Evolutionary conservation across 768 basidiomycete species (phyloP).

Genomic region (Daedaleopsis nitida): DNA sequence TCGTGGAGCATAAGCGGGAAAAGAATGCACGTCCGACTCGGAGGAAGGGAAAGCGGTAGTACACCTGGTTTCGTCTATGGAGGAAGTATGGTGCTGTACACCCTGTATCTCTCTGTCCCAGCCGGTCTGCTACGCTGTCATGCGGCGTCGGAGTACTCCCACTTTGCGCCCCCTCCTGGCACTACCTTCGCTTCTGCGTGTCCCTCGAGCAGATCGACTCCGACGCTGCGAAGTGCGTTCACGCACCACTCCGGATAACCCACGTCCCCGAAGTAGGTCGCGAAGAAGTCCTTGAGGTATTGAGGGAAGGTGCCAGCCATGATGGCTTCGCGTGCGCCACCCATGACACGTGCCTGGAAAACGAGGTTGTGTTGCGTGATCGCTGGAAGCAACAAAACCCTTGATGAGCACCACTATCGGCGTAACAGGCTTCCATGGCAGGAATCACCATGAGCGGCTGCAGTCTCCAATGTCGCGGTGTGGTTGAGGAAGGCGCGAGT

Average conservation of each 20-base stretch:
- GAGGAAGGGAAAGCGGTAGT: constrained; percentile 44
- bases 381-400: constrained; percentile 42
- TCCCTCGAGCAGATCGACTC: constrained; percentile 76
- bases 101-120: not conserved
- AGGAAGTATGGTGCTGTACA: constrained; percentile 1
- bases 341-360: constrained; percentile 88
- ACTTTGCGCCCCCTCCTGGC: constrained; percentile 67
- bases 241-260: constrained; percentile 91
- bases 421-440: constrained; percentile 19
- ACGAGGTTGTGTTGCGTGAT: constrained; percentile 82
- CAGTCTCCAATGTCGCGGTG: constrained; percentile 76
- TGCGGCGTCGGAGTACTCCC: constrained; percentile 68
- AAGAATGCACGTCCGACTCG: constrained; percentile 80
- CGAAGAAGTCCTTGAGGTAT: constrained; percentile 78
- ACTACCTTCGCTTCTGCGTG: constrained; percentile 48
- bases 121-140: not conserved
- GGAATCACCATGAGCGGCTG: constrained; percentile 77
- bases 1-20: constrained; percentile 62
- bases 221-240: constrained; percentile 79
- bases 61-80: too few species aligned
- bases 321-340: constrained; percentile 81
- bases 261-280: constrained; percentile 70
- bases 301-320: constrained; percentile 75
- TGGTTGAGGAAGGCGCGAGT: constrained; percentile 79
- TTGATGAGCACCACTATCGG: constrained; percentile 9